Percentiles rank a stretch among this genome's conserved stretches.
Conservation (phyloP, 805 yeast genomes). For the Suhomyces prunicola region DNA sequence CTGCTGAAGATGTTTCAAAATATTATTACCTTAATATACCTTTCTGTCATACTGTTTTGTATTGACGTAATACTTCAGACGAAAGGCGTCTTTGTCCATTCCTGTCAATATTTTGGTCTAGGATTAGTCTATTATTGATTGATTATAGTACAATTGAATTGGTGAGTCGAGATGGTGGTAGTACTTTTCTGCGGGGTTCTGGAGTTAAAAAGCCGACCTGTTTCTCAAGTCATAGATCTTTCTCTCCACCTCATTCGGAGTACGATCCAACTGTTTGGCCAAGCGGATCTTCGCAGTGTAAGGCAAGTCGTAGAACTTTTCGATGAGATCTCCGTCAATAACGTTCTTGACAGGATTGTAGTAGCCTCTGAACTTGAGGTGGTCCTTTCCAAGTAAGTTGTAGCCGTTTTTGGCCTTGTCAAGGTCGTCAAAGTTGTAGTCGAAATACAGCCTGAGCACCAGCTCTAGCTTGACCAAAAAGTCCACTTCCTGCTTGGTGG, state of each 20-base stretch:
- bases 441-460: slow-evolving; percentile 32
- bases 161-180: too few relatives aligned
- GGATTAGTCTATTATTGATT: too few relatives aligned
- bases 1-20: too few relatives aligned
- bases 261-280: slow-evolving; percentile 42
- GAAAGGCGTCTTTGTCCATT: too few relatives aligned
- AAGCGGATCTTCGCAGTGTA: slow-evolving; percentile 34
- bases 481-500: slow-evolving; percentile 57
- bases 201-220: slow-evolving; percentile 16
- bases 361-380: slow-evolving; percentile 66
- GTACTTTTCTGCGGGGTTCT: too few relatives aligned
- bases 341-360: slow-evolving; percentile 76
- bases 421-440: slow-evolving; percentile 22
- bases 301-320: slow-evolving; percentile 43
- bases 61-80: too few relatives aligned
- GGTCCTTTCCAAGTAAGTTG: slow-evolving; percentile 63
- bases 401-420: slow-evolving; percentile 22
- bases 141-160: too few relatives aligned
- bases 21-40: too few relatives aligned
- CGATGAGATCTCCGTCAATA: slow-evolving; percentile 87
- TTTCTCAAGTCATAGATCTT: slow-evolving; percentile 52
- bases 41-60: too few relatives aligned
- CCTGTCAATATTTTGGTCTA: too few relatives aligned
- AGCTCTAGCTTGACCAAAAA: slow-evolving; percentile 56
- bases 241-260: slow-evolving; percentile 48